A percentile compares a stretch with the other conserved stretches of the same genome.
Conservation (phyloP, 345 rosid genomes). For the Eucalyptus pauciflora region DNA sequence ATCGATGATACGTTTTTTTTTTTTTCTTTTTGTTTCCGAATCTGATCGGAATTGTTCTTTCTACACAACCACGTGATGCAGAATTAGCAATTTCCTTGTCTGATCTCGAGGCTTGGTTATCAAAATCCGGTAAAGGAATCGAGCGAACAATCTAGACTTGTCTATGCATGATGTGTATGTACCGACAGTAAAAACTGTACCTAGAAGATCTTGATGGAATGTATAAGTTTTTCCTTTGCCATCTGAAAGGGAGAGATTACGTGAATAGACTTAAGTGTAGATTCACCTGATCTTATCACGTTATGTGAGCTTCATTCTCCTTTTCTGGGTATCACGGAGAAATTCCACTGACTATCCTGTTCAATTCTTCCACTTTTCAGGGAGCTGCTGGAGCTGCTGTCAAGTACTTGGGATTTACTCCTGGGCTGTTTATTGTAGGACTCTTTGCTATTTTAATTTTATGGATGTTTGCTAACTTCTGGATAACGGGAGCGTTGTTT, state of each 20-base stretch:
- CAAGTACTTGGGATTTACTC: conserved; percentile 79
- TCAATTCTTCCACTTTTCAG: conserved; percentile 27
- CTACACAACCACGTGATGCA: neutral
- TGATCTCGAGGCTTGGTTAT: neutral
- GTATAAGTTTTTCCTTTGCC: neutral
- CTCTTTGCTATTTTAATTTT: conserved; percentile 70
- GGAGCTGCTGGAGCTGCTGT: conserved; percentile 87
- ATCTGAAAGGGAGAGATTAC: neutral
- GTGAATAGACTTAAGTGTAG: neutral
- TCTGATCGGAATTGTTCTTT: neutral
- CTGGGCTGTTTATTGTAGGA: conserved; percentile 93
- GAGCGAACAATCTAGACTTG: neutral
- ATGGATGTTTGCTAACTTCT: conserved; percentile 99
- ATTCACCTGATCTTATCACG: neutral
- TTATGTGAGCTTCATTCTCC: neutral
- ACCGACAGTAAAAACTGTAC: neutral
- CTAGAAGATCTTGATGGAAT: neutral
- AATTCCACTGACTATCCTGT: neutral
- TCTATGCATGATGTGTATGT: neutral
- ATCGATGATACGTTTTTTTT: no score
- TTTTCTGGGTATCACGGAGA: neutral
- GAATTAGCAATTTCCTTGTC: neutral
- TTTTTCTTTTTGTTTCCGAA: neutral
- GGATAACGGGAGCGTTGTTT: conserved; percentile 92
- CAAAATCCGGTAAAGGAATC: neutral